Conservation (phyloP, 345 rosid species). For the Salix exigua region DNA sequence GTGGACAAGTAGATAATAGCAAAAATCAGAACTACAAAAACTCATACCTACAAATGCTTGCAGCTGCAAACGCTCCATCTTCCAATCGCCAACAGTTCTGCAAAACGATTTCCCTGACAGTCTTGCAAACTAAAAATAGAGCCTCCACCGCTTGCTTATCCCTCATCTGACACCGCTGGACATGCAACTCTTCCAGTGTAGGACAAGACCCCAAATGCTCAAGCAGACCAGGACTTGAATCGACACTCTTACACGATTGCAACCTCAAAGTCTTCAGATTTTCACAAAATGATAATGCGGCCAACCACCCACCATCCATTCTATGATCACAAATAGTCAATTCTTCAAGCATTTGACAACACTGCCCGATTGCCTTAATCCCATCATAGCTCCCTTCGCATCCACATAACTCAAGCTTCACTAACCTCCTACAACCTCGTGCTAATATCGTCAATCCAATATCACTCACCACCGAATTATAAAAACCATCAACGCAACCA, state of each 20-base stretch:
- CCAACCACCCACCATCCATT: constrained; percentile 95
- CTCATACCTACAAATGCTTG: constrained; percentile 62
- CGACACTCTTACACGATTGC: constrained; percentile 66
- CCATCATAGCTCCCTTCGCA: constrained; percentile 94
- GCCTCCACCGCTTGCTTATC: constrained; percentile 55
- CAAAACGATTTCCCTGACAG: constrained; percentile 62
- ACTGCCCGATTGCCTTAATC: constrained; percentile 85
- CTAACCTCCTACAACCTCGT: constrained; percentile 82
- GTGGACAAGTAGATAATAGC: neutral
- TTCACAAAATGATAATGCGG: constrained; percentile 69
- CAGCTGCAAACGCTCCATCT: constrained; percentile 57
- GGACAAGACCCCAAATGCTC: constrained; percentile 65
- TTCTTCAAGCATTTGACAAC: constrained; percentile 96
- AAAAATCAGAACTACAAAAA: constrained; percentile 5
- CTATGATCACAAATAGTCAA: constrained; percentile 71
- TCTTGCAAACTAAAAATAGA: constrained; percentile 64
- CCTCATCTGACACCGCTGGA: constrained; percentile 76
- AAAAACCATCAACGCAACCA: constrained; percentile 62
- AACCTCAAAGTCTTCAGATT: constrained; percentile 85
- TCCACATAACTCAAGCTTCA: constrained; percentile 84
- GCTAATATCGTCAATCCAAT: constrained; percentile 87
- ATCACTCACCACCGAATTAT: constrained; percentile 65
- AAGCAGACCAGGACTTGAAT: constrained; percentile 63
- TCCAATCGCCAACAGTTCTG: constrained; percentile 96
- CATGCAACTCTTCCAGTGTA: constrained; percentile 72